These are phyloP conservation scores for Emericellopsis cladophorae DNA, from an alignment of 2,329 filamentous ascomycete genomes.

Conservation along the genomic window DNA sequence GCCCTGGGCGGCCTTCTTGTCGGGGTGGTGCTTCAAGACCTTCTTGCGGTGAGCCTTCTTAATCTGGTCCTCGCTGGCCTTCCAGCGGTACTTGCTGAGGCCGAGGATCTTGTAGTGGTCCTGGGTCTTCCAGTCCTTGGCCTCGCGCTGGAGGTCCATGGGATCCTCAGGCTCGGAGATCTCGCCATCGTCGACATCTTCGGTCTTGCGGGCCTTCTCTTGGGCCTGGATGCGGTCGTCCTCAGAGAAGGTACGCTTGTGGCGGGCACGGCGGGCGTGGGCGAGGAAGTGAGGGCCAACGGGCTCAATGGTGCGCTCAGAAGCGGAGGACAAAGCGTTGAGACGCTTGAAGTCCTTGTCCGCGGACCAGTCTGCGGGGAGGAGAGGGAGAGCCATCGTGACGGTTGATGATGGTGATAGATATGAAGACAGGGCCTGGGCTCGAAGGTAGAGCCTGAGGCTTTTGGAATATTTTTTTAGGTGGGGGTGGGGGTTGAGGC, in stretches of 20 bases:
- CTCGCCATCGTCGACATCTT: slow-evolving; percentile 80
- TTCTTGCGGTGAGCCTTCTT: slow-evolving; percentile 99
- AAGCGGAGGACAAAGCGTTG: slow-evolving; percentile 62
- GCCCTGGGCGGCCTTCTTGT: slow-evolving; percentile 93
- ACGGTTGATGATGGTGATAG: slow-evolving; percentile 23
- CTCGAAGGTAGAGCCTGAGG: too few relatives aligned
- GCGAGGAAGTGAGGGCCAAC: slow-evolving; percentile 97
- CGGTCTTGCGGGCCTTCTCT: slow-evolving; percentile 88
- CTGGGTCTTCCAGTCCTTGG: slow-evolving; percentile 99
- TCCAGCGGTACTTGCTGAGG: slow-evolving; percentile 81
- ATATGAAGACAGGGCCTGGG: not conserved
- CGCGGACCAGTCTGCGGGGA: slow-evolving; percentile 70
- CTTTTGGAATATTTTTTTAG: slow-evolving; percentile 1
- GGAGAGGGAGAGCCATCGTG: slow-evolving; percentile 55
- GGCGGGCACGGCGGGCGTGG: slow-evolving; percentile 86
- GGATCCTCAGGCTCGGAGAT: slow-evolving; percentile 91
- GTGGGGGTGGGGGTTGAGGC: slow-evolving; percentile 5
- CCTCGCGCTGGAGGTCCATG: slow-evolving; percentile 80
- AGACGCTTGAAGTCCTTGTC: slow-evolving; percentile 89
- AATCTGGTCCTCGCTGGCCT: slow-evolving; percentile 94
- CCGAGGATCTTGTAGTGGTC: slow-evolving; percentile 97
- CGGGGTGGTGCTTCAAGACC: slow-evolving; percentile 96
- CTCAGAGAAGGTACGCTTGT: slow-evolving; percentile 96
- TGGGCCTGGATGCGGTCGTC: slow-evolving; percentile 96
- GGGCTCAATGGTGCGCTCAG: slow-evolving; percentile 83